phyloP scores from a whole-genome alignment of 2,329 filamentous ascomycete genomes.

The Verticillium nubilum region DNA sequence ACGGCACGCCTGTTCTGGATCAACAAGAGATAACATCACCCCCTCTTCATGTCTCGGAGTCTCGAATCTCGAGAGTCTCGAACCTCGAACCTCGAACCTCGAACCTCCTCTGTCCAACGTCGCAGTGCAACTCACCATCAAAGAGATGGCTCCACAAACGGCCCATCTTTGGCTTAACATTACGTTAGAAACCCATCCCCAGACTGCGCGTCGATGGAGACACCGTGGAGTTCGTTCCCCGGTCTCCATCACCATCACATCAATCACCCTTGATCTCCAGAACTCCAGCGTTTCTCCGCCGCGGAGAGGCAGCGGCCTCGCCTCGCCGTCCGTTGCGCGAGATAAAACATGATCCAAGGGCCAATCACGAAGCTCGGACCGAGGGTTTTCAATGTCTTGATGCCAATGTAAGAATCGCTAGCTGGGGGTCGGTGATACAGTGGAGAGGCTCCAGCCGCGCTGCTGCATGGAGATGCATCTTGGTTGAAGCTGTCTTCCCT shows the following conservation, averaged over 20 bases:
- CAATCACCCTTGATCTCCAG: not conserved
- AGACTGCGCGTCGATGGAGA: not conserved
- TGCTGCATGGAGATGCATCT: constrained; percentile 1
- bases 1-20: too few relatives aligned
- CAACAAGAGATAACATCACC: not conserved
- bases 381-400: not conserved
- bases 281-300: not conserved
- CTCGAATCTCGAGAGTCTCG: not conserved
- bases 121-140: not conserved
- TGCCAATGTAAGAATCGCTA: not conserved
- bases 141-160: not conserved
- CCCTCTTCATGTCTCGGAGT: not conserved
- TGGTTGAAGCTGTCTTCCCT: not conserved
- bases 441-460: constrained; percentile 4
- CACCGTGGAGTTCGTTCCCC: too few relatives aligned
- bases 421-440: not conserved
- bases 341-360: not conserved
- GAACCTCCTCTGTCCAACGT: not conserved
- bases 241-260: too few relatives aligned
- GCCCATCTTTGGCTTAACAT: not conserved
- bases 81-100: too few relatives aligned
- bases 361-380: not conserved
- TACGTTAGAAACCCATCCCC: not conserved
- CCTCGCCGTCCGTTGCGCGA: not conserved
- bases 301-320: not conserved